These are phyloP conservation scores for Neopestalotiopsis rosae DNA, from an alignment of 2,329 filamentous ascomycete species.

Conservation along the genomic window DNA sequence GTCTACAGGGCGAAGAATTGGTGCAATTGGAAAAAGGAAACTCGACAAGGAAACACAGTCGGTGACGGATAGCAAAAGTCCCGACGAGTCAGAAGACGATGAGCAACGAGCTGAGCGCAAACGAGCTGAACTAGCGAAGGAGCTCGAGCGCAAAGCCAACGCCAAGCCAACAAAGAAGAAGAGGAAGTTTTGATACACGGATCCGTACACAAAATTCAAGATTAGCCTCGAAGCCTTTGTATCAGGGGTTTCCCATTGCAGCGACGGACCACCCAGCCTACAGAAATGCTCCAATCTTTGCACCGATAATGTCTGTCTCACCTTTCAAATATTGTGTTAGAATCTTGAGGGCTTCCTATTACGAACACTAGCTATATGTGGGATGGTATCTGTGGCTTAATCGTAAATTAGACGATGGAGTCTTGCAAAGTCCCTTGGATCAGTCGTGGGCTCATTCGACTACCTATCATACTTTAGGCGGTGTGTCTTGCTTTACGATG, in stretches of 20 bases:
- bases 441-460: neutral
- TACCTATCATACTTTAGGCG: neutral
- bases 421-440: neutral
- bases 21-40: conserved; percentile 16
- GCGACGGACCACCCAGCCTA: neutral
- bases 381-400: too few species aligned
- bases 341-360: too few species aligned
- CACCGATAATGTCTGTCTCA: neutral
- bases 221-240: neutral
- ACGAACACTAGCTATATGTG: too few species aligned
- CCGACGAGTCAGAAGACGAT: conserved; percentile 33
- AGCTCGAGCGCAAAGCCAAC: conserved; percentile 54
- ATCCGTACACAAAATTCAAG: neutral
- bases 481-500: neutral
- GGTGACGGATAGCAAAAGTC: neutral
- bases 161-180: conserved; percentile 61
- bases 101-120: conserved; percentile 51
- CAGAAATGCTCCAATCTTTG: neutral
- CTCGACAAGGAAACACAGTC: neutral
- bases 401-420: neutral
- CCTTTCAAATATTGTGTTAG: neutral
- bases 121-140: conserved; percentile 55
- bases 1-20: conserved; percentile 2
- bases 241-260: neutral
- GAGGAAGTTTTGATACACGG: conserved; percentile 52